These are phyloP conservation scores for Actinidia chinensis DNA, from an alignment of 179 eudicot species.

Conservation along the genomic window DNA sequence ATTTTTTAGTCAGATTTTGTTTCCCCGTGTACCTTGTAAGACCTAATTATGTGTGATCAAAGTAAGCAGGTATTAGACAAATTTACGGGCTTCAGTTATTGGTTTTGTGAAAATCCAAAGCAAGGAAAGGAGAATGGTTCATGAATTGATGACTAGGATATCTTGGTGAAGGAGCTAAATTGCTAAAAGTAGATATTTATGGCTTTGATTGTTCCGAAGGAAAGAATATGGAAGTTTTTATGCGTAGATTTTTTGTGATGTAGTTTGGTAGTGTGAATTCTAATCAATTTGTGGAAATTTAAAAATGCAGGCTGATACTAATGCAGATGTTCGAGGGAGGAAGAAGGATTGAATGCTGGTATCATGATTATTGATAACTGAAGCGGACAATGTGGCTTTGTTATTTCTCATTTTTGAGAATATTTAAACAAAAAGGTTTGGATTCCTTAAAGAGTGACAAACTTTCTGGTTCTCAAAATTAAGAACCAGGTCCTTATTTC, in stretches of 20 bases:
- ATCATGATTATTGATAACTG: constrained; percentile 88
- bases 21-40: not conserved
- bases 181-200: not conserved
- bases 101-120: not conserved
- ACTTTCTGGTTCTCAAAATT: not conserved
- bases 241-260: not conserved
- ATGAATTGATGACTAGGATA: not conserved
- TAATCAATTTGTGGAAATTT: constrained; percentile 4
- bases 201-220: not conserved
- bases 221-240: not conserved
- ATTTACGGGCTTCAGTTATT: not conserved
- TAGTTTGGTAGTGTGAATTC: not conserved
- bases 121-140: constrained; percentile 5
- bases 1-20: not conserved
- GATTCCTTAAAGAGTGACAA: not conserved
- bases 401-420: constrained; percentile 95
- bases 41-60: not conserved
- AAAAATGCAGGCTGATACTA: constrained; percentile 78
- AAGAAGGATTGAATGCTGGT: constrained; percentile 98
- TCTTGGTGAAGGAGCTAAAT: too few species aligned
- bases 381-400: constrained; percentile 79
- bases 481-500: not conserved
- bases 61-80: not conserved
- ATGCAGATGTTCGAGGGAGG: constrained; percentile 96
- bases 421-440: constrained; percentile 90